phyloP scores from a whole-genome alignment of 2,329 filamentous ascomycete species.

The Ilyonectria mors-panacis region DNA sequence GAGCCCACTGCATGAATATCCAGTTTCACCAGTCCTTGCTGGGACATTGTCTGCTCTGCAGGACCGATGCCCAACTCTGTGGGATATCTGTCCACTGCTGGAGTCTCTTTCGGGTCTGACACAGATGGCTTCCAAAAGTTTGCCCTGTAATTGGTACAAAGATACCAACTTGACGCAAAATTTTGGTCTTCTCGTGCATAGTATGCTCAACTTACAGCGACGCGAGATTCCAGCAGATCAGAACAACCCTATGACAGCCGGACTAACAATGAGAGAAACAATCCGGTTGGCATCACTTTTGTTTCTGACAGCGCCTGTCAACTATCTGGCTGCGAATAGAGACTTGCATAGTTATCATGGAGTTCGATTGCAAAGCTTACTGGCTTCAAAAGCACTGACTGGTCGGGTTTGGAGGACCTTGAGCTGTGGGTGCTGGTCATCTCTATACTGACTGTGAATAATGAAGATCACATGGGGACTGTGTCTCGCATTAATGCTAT shows the following conservation, averaged over 20 bases:
- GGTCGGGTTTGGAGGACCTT: neutral
- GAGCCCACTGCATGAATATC: no score
- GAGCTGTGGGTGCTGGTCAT: constrained; percentile 3
- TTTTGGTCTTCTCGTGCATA: neutral
- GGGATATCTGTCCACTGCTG: constrained; percentile 2
- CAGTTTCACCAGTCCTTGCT: neutral
- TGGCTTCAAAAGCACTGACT: neutral
- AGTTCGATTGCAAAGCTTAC: neutral
- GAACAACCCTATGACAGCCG: neutral
- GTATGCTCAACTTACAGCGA: neutral
- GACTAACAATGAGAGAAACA: neutral
- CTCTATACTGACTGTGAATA: neutral
- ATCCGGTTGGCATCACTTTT: neutral
- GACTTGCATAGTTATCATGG: neutral
- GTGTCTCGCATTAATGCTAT: neutral
- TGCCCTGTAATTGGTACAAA: neutral
- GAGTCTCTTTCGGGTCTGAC: neutral
- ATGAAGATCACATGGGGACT: neutral
- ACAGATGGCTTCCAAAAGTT: neutral
- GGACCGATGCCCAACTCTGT: neutral
- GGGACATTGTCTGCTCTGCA: neutral
- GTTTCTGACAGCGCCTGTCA: neutral
- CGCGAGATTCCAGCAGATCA: neutral
- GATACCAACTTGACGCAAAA: neutral
- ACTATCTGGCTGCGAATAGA: neutral